Evolutionary conservation across 2,329 filamentous ascomycete genomes (phyloP).

Genomic region (Penicillium sp.): DNA sequence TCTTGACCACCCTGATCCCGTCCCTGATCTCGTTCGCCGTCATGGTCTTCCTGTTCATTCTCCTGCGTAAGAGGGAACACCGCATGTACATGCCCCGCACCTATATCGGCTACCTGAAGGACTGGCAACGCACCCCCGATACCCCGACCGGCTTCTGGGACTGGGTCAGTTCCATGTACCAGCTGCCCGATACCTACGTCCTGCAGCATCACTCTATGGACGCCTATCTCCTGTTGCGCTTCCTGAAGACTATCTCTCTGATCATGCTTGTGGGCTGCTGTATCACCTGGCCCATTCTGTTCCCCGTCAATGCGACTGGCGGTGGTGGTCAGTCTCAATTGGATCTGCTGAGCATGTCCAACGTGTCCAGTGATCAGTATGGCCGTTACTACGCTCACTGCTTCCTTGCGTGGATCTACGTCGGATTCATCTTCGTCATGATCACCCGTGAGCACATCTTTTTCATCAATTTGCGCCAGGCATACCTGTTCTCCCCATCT

Average conservation of each 20-base stretch:
- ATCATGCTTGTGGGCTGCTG: slow-evolving; percentile 80
- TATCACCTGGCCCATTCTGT: slow-evolving; percentile 85
- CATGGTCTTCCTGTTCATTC: slow-evolving; percentile 51
- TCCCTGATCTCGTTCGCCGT: slow-evolving; percentile 46
- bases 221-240: slow-evolving; percentile 86
- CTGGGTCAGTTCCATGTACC: slow-evolving; percentile 68
- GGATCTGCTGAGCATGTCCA: slow-evolving; percentile 75
- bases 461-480: slow-evolving; percentile 90
- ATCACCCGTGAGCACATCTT: slow-evolving; percentile 85
- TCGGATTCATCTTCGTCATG: slow-evolving; percentile 82
- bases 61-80: slow-evolving; percentile 50
- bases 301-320: slow-evolving; percentile 86
- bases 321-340: slow-evolving; percentile 65
- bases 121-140: slow-evolving; percentile 57
- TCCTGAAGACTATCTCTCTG: slow-evolving; percentile 73
- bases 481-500: slow-evolving; percentile 80
- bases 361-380: slow-evolving; percentile 59
- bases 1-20: slow-evolving; percentile 51
- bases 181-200: slow-evolving; percentile 70
- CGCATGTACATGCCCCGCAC: slow-evolving; percentile 57
- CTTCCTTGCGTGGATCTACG: slow-evolving; percentile 79
- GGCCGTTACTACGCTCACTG: slow-evolving; percentile 77
- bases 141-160: slow-evolving; percentile 63
- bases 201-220: slow-evolving; percentile 91
- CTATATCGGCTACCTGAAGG: slow-evolving; percentile 53